Evolutionary conservation across 192 early-diverging fungal genomes (phyloP).

Genomic region (Backusella tuberculispora): DNA sequence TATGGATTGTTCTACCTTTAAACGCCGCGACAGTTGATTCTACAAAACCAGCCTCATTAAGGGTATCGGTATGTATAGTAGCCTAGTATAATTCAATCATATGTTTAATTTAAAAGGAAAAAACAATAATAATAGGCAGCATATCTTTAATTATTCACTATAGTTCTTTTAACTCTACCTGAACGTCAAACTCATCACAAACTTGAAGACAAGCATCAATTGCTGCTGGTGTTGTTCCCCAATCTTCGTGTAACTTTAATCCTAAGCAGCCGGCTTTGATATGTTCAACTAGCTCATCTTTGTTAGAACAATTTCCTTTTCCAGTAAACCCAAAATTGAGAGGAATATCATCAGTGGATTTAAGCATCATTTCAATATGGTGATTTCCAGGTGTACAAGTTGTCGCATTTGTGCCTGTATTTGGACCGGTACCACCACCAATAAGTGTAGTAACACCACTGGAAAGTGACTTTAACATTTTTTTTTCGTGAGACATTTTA

Average conservation of each 20-base stretch:
- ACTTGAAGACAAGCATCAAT: constrained; percentile 89
- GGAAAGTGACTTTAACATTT: constrained; percentile 59
- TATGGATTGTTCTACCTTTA: constrained; percentile 90
- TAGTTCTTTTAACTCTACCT: constrained; percentile 42
- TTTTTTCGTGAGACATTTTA: background rate
- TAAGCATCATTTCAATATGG: constrained; percentile 90
- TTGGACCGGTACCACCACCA: constrained; percentile 94
- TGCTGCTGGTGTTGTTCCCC: constrained; percentile 93
- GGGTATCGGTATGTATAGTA: constrained; percentile 95
- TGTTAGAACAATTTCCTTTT: constrained; percentile 84
- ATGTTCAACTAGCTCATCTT: constrained; percentile 78
- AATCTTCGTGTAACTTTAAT: constrained; percentile 94
- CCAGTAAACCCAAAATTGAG: constrained; percentile 95
- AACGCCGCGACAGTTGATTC: constrained; percentile 90
- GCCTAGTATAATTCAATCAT: constrained; percentile 45
- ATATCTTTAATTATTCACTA: no score
- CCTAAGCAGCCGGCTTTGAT: constrained; percentile 86
- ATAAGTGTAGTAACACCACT: constrained; percentile 86
- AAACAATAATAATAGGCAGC: no score
- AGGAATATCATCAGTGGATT: constrained; percentile 86
- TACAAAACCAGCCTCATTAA: constrained; percentile 98
- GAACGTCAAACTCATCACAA: constrained; percentile 87
- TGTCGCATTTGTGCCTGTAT: constrained; percentile 95
- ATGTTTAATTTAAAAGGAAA: no score
- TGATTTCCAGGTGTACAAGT: constrained; percentile 89